Evolutionary conservation across 805 yeast genomes (phyloP), one percentile per base, ranked within the genome.

Genomic region (Kluyveromyces nonfermentans): DNA sequence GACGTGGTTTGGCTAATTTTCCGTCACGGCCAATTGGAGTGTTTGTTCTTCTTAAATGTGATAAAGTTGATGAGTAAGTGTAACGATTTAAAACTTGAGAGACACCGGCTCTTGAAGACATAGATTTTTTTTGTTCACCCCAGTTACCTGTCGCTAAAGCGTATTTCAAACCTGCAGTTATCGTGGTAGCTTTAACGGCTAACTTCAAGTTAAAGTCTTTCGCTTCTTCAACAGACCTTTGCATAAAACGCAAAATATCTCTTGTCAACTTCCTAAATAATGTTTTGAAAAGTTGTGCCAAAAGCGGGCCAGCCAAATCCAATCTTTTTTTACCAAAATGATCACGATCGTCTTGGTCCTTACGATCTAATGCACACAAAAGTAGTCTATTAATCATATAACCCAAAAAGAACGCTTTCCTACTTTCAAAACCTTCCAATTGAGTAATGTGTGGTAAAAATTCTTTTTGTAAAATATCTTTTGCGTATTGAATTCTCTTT

Each of bases 91-190:
- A 76, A 53, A 93, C 98, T 73, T 93, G 98, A 21, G 97, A 90
- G 38, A 94, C 99, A 77, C 99, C 99, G 5, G 98, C 99, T 66
- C 96, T 82, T 16, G 97, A 82, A 49, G 93, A 81, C 98, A 93
- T 93, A 12, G 97, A 97, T 67, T 93, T 93, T 81, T 89, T 90
- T 66, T 93, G 99, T 68, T 93, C 99, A 72, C 99, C 98, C 99
- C 99, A 93, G 71, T 93, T 93, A 74, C 99, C 99, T 14, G 99
- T 93, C 43, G 99, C 99, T 60, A 93, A 74, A 33, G 98, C 93
- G 68, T 93, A 93, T 63, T 94, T 85, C 67, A 93, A 77, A 63
- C 99, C 99, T 49, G 95, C 90, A 33, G 99, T 93, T 56, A 93
- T 87, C 2, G 97, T 93, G 54, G 89, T 89, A 15, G 97, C 87